Evolutionary conservation across 75 land plant genomes (phyloP), one percentile per base, ranked within the genome.

Genomic region (Cunninghamia lanceolata): DNA sequence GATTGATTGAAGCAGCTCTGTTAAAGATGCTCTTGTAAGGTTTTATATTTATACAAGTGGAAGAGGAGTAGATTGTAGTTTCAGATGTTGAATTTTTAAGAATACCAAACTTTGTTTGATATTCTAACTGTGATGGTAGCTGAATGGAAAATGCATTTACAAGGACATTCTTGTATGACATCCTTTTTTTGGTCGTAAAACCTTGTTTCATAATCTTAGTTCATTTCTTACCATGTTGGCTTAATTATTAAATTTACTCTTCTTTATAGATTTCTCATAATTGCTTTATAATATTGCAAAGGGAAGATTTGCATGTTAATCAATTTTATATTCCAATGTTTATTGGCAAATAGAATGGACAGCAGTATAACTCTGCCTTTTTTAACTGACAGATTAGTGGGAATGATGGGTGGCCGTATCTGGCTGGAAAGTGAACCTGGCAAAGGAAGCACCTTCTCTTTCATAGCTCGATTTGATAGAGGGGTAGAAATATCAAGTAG

Each of bases 371-470:
- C 35, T 84, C 8, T 87, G 47, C 47, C 15, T 32, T 85, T 87
- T 82, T 15, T 50, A 11, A 83, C 66, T 83, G 59, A 43, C 84
- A 90, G 91, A 74, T 73, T 90, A 47, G 91, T 90, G 47, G 91
- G 75, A 40, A 90, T 90, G 91, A 90, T 90, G 91, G 91, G 91
- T 71, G 91, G 91, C 4, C 74, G 87, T 28, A 89, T 90, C 47
- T 90, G 91, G 91, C 87, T 90, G 32, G 90, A 89, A 85, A 90
- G 91, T 82, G 91, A 90, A 82, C 84, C 90, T 47, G 91, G 83
- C 25, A 89, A 85, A 32, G 91, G 91, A 68, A 90, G 91, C 85
- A 90, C 90, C 43, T 90, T 90, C 80, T 90, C 82, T 59, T 90
- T 90, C 38, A 53, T 85, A 52, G 91, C 91, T 63, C 43, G 87